Evolutionary conservation across 2,329 filamentous ascomycete genomes (phyloP).

Genomic region (Conoideocrella luteorostrata): DNA sequence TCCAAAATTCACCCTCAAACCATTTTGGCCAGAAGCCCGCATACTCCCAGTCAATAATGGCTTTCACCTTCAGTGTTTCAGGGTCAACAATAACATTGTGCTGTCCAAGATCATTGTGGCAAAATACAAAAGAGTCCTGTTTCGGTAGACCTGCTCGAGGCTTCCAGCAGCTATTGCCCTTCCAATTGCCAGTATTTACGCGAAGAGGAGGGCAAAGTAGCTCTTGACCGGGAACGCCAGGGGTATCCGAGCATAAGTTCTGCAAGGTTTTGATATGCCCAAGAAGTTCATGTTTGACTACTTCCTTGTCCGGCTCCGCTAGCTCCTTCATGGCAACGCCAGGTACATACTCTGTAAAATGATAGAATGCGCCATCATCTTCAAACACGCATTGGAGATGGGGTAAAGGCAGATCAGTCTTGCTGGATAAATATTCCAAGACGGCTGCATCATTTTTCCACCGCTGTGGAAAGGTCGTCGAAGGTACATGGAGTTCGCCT

Average conservation of each 20-base stretch:
- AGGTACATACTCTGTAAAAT: conserved; percentile 1
- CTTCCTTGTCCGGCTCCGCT: conserved; percentile 4
- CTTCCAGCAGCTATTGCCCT: conserved; percentile 10
- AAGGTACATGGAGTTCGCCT: neutral
- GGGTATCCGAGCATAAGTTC: conserved; percentile 5
- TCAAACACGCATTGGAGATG: conserved; percentile 6
- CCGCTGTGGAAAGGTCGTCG: neutral
- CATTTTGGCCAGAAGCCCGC: conserved; percentile 23
- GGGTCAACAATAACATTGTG: conserved; percentile 13
- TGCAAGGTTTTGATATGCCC: conserved; percentile 3
- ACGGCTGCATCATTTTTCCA: conserved; percentile 4
- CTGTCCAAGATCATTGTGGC: conserved; percentile 11
- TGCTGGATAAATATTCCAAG: conserved; percentile 3
- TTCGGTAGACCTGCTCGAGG: neutral
- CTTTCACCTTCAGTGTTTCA: conserved; percentile 21
- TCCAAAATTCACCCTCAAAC: conserved; percentile 15
- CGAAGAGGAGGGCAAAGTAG: conserved; percentile 10
- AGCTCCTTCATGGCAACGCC: conserved; percentile 8
- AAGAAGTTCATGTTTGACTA: conserved; percentile 3
- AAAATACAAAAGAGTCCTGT: conserved; percentile 13
- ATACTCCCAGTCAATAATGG: conserved; percentile 30
- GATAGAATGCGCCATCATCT: conserved; percentile 11
- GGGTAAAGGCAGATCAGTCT: conserved; percentile 11
- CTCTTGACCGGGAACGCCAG: conserved; percentile 10
- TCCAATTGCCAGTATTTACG: conserved; percentile 7